These are phyloP conservation scores for Skeletonema costatum DNA, from an alignment of 108 stramenopile genomes.

Conservation along the genomic window DNA sequence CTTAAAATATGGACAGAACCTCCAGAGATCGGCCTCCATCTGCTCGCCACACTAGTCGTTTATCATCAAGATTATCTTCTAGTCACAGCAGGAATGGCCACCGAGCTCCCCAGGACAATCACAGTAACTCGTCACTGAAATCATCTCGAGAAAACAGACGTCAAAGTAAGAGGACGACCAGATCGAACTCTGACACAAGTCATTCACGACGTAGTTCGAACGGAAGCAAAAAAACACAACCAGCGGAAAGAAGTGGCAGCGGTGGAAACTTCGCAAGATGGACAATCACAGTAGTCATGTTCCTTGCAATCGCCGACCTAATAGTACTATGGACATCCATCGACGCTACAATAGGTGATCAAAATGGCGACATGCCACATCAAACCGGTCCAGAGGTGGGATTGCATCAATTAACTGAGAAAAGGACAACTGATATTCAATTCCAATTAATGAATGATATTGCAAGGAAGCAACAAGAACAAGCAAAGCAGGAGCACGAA, in stretches of 20 bases:
- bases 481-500: neutral
- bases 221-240: neutral
- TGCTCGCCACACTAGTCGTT: too few relatives aligned
- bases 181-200: neutral
- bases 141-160: neutral
- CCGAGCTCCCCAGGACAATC: neutral
- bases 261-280: neutral
- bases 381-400: neutral
- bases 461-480: neutral
- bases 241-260: too few relatives aligned
- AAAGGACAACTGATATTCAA: neutral
- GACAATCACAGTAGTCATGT: neutral
- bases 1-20: neutral
- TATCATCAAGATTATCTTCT: neutral
- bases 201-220: neutral
- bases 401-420: neutral
- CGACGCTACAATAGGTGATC: neutral
- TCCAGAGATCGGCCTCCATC: neutral
- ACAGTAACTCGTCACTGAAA: neutral
- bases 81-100: conserved; percentile 12
- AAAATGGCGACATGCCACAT: neutral
- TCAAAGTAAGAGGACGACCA: neutral
- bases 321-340: neutral
- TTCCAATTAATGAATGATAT: neutral
- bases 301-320: neutral